These are phyloP conservation scores for Phytomonas sp. DNA, from an alignment of 208 protist genomes.

Conservation along the genomic window DNA sequence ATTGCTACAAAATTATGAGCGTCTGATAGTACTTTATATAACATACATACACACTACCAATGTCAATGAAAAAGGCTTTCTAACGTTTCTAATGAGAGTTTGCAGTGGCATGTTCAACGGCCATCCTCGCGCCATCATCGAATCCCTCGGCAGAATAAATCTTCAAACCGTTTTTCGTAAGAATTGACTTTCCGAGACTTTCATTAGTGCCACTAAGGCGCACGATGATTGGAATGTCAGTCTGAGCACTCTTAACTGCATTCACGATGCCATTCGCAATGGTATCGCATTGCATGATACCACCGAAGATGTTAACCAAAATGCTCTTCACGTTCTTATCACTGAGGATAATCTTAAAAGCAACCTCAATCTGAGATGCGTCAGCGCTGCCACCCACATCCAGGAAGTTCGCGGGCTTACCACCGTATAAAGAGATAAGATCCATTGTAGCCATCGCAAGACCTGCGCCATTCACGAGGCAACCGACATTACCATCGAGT, in stretches of 20 bases:
- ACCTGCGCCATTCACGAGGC: constrained; percentile 97
- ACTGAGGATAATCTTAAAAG: constrained; percentile 96
- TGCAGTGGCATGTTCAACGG: constrained; percentile 47
- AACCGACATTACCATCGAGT: constrained; percentile 98
- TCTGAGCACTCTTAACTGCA: constrained; percentile 79
- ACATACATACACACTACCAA: not conserved
- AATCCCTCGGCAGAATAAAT: constrained; percentile 82
- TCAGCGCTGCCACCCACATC: constrained; percentile 96
- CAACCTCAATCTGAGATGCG: constrained; percentile 92
- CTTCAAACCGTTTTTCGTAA: constrained; percentile 80
- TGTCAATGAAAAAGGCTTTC: not conserved
- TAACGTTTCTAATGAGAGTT: not conserved
- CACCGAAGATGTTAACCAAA: constrained; percentile 99
- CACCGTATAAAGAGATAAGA: constrained; percentile 97
- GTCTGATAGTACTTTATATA: not conserved
- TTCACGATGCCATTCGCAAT: constrained; percentile 96
- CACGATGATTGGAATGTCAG: constrained; percentile 93
- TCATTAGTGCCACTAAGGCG: constrained; percentile 95
- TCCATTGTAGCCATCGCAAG: constrained; percentile 99
- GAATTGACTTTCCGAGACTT: constrained; percentile 89
- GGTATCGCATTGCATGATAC: constrained; percentile 99
- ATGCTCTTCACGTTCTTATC: constrained; percentile 94
- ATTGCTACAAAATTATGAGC: not conserved
- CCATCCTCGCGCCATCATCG: constrained; percentile 71
- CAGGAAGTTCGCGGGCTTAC: constrained; percentile 99